phyloP scores from a whole-genome alignment of 495 filamentous ascomycete genomes.

The Lophium mytilinum region DNA sequence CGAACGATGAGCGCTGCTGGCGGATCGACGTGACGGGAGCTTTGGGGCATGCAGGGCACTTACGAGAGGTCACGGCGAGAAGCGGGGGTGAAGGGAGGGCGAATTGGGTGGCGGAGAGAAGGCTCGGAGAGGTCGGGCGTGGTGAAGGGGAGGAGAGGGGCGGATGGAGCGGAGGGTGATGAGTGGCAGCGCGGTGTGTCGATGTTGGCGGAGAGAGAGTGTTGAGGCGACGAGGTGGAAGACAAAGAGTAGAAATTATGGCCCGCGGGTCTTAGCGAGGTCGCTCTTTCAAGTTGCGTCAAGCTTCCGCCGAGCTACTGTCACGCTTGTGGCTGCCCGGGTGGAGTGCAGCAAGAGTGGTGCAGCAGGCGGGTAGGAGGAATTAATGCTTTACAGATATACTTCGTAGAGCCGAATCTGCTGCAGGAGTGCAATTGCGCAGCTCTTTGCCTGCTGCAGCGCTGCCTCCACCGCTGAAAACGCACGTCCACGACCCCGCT shows the following conservation, averaged over 20 bases:
- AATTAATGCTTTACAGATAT: too few species aligned
- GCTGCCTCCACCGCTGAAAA: too few species aligned
- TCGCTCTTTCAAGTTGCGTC: too few species aligned
- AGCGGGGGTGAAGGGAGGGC: background rate
- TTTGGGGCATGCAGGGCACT: background rate
- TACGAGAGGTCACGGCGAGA: background rate
- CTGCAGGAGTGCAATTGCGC: too few species aligned
- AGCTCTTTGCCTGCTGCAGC: too few species aligned
- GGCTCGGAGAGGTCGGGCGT: background rate
- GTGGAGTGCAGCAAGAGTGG: too few species aligned
- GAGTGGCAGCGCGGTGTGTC: background rate
- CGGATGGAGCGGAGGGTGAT: conserved; percentile 1
- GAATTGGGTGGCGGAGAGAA: background rate
- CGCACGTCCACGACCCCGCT: too few species aligned
- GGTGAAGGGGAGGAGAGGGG: background rate
- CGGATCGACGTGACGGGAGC: background rate
- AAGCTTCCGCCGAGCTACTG: too few species aligned
- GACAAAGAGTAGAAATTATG: background rate
- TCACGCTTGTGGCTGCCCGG: too few species aligned
- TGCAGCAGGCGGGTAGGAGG: too few species aligned
- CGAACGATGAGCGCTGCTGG: background rate
- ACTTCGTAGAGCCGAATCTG: too few species aligned
- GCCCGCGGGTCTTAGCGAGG: background rate
- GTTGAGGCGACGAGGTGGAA: conserved; percentile 1
- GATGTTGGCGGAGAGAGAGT: background rate